These are phyloP conservation scores for Neurospora hispaniola DNA, from an alignment of 495 filamentous ascomycete species.

Conservation along the genomic window DNA sequence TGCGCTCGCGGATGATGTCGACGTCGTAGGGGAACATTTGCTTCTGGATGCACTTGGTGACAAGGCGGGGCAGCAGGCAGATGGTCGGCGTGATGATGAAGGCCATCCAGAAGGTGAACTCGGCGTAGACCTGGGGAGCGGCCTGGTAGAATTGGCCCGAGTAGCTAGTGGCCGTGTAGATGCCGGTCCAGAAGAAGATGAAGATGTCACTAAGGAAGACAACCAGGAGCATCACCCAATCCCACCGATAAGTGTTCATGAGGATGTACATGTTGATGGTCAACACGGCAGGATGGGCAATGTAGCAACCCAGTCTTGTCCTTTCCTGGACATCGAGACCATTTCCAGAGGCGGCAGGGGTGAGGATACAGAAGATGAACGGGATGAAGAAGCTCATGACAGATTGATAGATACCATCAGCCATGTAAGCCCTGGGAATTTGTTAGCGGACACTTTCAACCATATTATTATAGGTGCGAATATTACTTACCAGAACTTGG, in stretches of 20 bases:
- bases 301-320: conserved; percentile 70
- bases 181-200: conserved; percentile 93
- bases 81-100: conserved; percentile 64
- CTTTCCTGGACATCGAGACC: conserved; percentile 67
- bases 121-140: conserved; percentile 66
- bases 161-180: conserved; percentile 64
- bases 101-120: conserved; percentile 78
- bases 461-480: background rate
- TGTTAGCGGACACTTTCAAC: conserved; percentile 13
- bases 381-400: conserved; percentile 88
- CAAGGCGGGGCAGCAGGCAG: conserved; percentile 76
- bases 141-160: conserved; percentile 66
- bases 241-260: conserved; percentile 94
- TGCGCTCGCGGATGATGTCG: conserved; percentile 92
- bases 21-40: conserved; percentile 85
- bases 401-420: conserved; percentile 90
- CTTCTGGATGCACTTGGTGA: conserved; percentile 80
- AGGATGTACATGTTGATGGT: conserved; percentile 89
- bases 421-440: conserved; percentile 73
- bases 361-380: conserved; percentile 62
- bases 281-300: conserved; percentile 68
- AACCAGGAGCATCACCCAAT: conserved; percentile 84
- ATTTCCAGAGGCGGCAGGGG: conserved; percentile 52
- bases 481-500: conserved; percentile 79
- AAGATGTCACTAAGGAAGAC: conserved; percentile 71